phyloP scores from a whole-genome alignment of 2,329 filamentous ascomycete genomes.

The Podosphaera fusca region DNA sequence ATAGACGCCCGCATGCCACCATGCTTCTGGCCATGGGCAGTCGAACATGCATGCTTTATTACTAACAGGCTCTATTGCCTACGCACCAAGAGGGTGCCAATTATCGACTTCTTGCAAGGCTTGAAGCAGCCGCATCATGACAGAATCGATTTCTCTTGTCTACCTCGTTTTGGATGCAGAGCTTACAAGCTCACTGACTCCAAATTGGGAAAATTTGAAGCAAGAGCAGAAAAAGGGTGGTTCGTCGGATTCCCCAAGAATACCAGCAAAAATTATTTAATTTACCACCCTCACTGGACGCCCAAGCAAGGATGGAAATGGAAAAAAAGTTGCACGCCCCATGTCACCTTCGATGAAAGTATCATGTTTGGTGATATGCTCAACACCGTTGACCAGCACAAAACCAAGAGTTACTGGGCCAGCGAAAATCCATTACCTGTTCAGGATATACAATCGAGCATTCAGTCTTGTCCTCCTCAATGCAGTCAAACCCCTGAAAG shows the following conservation, averaged over 20 bases:
- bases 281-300: constrained; percentile 1
- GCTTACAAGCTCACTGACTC: not conserved
- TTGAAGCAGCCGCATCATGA: not conserved
- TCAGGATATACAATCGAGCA: not conserved
- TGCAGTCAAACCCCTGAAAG: not conserved
- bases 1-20: too few species aligned
- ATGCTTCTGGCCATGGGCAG: too few species aligned
- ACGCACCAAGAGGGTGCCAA: too few species aligned
- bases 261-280: not conserved
- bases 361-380: too few species aligned
- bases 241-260: too few species aligned
- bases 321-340: not conserved
- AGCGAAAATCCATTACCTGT: not conserved
- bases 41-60: too few species aligned
- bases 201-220: not conserved
- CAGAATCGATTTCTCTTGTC: not conserved
- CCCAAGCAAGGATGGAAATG: not conserved
- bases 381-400: too few species aligned
- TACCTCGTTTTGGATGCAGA: not conserved
- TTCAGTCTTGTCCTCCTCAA: not conserved
- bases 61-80: too few species aligned
- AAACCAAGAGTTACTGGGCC: too few species aligned
- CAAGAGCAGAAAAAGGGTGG: too few species aligned
- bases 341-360: too few species aligned
- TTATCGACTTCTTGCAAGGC: too few species aligned